Percentiles rank a stretch among this genome's conserved stretches.
Evolutionary conservation across 495 filamentous ascomycete genomes (phyloP).

Genomic region (Rostrohypoxylon terebratum): DNA sequence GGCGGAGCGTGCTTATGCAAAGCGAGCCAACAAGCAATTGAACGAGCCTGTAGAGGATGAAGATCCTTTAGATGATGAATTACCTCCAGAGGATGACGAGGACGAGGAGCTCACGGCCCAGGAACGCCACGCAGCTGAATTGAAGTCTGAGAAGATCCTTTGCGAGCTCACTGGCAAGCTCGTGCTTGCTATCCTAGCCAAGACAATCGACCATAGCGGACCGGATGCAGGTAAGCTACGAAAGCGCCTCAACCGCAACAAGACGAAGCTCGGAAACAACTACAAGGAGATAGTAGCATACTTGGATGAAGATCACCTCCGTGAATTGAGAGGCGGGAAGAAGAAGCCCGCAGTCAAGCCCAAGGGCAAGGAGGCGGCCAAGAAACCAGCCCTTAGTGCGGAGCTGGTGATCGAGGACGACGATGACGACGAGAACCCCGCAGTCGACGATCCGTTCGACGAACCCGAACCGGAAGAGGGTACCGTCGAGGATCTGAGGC

Average conservation of each 20-base stretch:
- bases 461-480: constrained; percentile 61
- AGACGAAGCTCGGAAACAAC: constrained; percentile 73
- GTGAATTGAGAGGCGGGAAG: constrained; percentile 54
- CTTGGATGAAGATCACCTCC: constrained; percentile 70
- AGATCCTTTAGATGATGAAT: constrained; percentile 67
- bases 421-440: constrained; percentile 61
- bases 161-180: constrained; percentile 87
- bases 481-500: constrained; percentile 70
- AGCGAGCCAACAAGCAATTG: constrained; percentile 71
- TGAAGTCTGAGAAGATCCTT: constrained; percentile 82
- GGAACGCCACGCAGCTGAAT: constrained; percentile 67
- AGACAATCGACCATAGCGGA: constrained; percentile 73
- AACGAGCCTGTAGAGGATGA: constrained; percentile 77
- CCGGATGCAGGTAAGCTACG: constrained; percentile 69
- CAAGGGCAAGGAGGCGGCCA: constrained; percentile 61
- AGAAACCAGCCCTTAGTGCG: constrained; percentile 57
- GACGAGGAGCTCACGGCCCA: constrained; percentile 65
- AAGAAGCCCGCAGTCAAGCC: constrained; percentile 57
- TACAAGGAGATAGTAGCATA: constrained; percentile 81
- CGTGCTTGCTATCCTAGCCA: constrained; percentile 79
- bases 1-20: constrained; percentile 80
- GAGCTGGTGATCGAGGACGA: constrained; percentile 63
- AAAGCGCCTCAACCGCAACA: constrained; percentile 74
- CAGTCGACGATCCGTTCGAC: constrained; percentile 58
- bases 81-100: constrained; percentile 69